phyloP scores from a whole-genome alignment of 495 filamentous ascomycete species.

The Penicillium antarcticum region DNA sequence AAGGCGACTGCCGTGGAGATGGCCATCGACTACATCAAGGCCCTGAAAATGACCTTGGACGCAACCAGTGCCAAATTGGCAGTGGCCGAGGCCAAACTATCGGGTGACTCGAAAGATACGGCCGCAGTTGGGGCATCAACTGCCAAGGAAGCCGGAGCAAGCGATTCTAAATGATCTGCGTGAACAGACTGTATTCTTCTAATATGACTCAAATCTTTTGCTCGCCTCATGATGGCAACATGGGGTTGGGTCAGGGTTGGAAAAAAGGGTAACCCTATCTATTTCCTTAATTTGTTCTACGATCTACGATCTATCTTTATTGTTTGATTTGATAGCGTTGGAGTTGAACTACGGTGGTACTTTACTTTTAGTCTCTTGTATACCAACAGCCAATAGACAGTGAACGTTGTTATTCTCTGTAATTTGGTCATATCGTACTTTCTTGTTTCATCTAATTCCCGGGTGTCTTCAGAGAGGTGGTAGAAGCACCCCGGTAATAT shows the following conservation, averaged over 20 bases:
- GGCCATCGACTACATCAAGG: slow-evolving; percentile 93
- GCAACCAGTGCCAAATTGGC: slow-evolving; percentile 64
- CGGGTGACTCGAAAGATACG: neutral
- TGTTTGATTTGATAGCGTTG: slow-evolving; percentile 12
- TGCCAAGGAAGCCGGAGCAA: neutral
- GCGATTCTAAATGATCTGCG: neutral
- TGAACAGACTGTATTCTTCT: neutral
- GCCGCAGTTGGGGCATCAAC: neutral
- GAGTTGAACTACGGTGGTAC: slow-evolving; percentile 6
- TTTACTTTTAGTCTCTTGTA: neutral
- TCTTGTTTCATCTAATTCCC: no score
- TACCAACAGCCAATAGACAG: no score
- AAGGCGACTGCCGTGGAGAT: slow-evolving; percentile 96
- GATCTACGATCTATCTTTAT: neutral
- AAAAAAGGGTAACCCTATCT: neutral
- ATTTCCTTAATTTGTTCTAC: slow-evolving; percentile 1
- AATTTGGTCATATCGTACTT: no score
- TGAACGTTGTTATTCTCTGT: no score
- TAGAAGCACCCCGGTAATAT: no score
- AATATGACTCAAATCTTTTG: neutral
- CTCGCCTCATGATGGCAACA: neutral
- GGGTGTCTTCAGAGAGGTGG: no score
- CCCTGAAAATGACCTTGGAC: slow-evolving; percentile 69
- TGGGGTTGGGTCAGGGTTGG: neutral
- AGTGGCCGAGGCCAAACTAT: slow-evolving; percentile 52